phyloP scores from a whole-genome alignment of 768 basidiomycete genomes.

The Xerocomus potaroensis region DNA sequence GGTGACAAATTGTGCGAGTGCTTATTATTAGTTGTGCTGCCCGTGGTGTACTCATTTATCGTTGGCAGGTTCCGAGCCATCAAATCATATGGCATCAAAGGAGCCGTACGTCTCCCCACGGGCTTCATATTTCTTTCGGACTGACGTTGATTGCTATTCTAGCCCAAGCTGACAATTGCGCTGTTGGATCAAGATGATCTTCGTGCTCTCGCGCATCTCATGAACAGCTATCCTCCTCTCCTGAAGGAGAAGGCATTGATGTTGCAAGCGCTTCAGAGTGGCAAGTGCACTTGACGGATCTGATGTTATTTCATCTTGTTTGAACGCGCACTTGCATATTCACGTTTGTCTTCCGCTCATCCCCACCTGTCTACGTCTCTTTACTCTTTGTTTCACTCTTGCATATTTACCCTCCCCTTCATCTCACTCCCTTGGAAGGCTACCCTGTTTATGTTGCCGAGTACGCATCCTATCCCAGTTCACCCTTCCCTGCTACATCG shows the following conservation, averaged over 20 bases:
- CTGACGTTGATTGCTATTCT: slow-evolving; percentile 6
- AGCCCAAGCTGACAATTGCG: slow-evolving; percentile 83
- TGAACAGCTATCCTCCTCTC: slow-evolving; percentile 81
- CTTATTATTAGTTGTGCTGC: slow-evolving; percentile 6
- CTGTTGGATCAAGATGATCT: slow-evolving; percentile 85
- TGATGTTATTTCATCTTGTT: background rate
- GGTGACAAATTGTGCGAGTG: slow-evolving; percentile 68
- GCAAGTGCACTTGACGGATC: slow-evolving; percentile 16
- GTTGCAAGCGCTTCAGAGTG: slow-evolving; percentile 23
- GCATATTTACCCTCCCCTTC: background rate
- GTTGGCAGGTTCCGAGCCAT: slow-evolving; percentile 47
- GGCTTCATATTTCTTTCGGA: background rate
- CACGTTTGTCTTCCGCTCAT: background rate
- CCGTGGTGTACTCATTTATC: slow-evolving; percentile 18
- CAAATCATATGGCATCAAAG: slow-evolving; percentile 80
- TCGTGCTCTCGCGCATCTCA: slow-evolving; percentile 74
- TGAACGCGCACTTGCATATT: too few relatives aligned
- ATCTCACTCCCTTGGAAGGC: background rate
- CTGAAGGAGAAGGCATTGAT: slow-evolving; percentile 70
- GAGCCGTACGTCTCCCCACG: slow-evolving; percentile 57
- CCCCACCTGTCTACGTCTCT: background rate
- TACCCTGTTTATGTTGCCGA: background rate
- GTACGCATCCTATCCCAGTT: background rate
- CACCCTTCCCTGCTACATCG: background rate
- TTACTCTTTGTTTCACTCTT: background rate